Evolutionary conservation across 306 rosid species (phyloP).

Genomic region (Rosa multiflora): DNA sequence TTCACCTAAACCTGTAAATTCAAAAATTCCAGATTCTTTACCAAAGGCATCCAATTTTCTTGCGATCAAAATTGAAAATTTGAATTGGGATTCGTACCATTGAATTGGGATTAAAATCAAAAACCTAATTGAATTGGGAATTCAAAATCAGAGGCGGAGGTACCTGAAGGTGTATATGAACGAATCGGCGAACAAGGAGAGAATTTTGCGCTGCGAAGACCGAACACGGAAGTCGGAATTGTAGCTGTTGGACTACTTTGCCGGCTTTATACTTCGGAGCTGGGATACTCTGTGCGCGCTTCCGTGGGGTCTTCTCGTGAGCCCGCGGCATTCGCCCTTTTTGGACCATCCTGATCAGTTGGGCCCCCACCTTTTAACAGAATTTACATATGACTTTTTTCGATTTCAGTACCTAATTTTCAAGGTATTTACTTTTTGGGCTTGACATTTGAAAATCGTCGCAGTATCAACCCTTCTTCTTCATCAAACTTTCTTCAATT

Average conservation of each 20-base stretch:
- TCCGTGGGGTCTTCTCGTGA: neutral
- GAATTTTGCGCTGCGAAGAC: conserved; percentile 15
- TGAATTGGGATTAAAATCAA: neutral
- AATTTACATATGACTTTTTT: too few relatives aligned
- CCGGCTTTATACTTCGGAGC: neutral
- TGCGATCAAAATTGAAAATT: neutral
- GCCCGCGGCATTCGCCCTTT: neutral
- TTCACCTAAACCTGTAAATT: neutral
- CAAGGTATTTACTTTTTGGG: neutral
- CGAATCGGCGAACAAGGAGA: conserved; percentile 10
- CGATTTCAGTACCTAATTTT: neutral
- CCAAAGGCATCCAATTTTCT: neutral
- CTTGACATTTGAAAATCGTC: neutral
- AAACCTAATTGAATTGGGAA: neutral
- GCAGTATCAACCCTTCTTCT: neutral
- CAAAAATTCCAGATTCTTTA: neutral
- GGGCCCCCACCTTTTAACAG: neutral
- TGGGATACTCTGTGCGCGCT: neutral
- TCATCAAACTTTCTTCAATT: neutral
- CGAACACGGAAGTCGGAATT: conserved; percentile 22
- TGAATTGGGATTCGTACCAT: neutral
- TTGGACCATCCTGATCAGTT: neutral
- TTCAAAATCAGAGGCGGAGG: neutral
- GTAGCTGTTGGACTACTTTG: conserved; percentile 11
- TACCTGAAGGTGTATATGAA: neutral